Percentiles rank a stretch among this genome's conserved stretches.
These are phyloP conservation scores for Geum urbanum DNA, from an alignment of 306 rosid genomes.

Conservation along the genomic window DNA sequence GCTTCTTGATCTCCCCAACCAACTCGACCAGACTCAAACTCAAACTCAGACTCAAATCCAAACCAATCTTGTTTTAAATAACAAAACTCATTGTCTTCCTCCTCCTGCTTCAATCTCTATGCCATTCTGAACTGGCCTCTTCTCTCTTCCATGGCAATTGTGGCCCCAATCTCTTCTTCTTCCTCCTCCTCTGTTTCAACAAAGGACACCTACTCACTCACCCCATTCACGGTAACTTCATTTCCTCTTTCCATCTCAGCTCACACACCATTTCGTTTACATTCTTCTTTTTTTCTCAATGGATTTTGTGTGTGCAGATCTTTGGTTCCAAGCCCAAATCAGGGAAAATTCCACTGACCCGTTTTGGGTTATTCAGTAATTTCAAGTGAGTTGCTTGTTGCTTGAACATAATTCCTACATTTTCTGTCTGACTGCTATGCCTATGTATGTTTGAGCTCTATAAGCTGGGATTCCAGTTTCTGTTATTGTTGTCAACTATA, in stretches of 20 bases:
- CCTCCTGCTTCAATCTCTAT: neutral
- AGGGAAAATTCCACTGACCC: constrained; percentile 40
- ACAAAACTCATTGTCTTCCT: constrained; percentile 13
- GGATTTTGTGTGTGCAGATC: constrained; percentile 37
- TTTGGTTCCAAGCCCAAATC: constrained; percentile 36
- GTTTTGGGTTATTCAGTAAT: constrained; percentile 31
- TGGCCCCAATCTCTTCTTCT: constrained; percentile 16
- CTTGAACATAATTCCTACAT: no score
- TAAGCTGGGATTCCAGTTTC: neutral
- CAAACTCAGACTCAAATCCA: neutral
- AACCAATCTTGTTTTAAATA: constrained; percentile 16
- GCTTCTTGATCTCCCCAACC: constrained; percentile 47
- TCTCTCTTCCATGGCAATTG: constrained; percentile 60
- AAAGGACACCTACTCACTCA: constrained; percentile 15
- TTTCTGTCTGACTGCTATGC: no score
- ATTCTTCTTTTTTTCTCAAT: no score
- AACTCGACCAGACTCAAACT: neutral
- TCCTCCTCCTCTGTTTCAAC: constrained; percentile 37
- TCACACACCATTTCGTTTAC: neutral
- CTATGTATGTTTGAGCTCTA: no score
- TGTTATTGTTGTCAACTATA: no score
- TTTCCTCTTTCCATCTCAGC: neutral
- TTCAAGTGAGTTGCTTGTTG: constrained; percentile 38
- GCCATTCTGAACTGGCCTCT: neutral
- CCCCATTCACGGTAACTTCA: neutral